phyloP scores from a whole-genome alignment of 176 grass and related monocot species.

The Triticum turgidum region DNA sequence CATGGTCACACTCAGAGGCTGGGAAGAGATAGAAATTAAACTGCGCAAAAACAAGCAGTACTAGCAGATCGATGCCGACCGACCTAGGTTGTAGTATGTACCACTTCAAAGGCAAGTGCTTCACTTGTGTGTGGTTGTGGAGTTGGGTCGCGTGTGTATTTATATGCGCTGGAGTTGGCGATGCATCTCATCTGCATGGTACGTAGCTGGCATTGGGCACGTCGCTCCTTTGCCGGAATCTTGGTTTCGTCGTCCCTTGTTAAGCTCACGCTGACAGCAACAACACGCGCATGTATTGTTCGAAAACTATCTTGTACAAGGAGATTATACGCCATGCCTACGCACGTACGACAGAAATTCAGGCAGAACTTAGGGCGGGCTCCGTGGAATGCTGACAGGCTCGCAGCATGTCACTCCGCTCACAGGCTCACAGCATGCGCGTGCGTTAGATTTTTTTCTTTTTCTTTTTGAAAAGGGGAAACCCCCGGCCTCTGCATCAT shows the following conservation, averaged over 20 bases:
- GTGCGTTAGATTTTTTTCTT: no score
- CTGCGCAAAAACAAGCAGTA: neutral
- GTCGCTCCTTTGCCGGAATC: neutral
- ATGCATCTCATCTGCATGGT: neutral
- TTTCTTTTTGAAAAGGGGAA: no score
- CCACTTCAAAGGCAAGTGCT: neutral
- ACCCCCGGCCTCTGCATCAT: no score
- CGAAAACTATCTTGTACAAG: no score
- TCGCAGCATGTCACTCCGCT: no score
- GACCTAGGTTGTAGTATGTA: neutral
- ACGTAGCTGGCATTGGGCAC: neutral
- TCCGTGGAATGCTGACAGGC: no score
- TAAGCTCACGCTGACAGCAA: neutral
- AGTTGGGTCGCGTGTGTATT: neutral
- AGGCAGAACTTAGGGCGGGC: no score
- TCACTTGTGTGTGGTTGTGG: neutral
- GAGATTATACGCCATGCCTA: neutral
- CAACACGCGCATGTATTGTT: neutral
- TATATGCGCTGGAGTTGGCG: neutral
- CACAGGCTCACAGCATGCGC: no score
- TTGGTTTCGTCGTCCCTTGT: neutral
- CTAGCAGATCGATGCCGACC: neutral
- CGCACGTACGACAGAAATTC: no score
- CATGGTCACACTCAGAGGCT: neutral
- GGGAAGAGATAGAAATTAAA: neutral